These are phyloP conservation scores for Pezicula neosporulosa DNA, from an alignment of 2,329 filamentous ascomycete genomes.

Conservation along the genomic window DNA sequence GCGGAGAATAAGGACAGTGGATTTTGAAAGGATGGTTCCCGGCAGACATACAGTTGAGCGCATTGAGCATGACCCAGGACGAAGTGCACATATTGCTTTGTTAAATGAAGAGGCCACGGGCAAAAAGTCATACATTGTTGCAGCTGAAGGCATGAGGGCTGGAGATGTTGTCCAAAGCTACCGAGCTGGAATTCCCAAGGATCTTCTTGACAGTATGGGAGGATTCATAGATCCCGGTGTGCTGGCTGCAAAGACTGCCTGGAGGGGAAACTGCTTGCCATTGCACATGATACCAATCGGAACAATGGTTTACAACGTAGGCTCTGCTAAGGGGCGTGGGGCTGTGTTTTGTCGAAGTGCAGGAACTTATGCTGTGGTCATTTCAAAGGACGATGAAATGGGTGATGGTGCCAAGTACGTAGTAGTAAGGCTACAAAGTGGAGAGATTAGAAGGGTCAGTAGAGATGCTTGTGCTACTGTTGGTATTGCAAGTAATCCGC, in stretches of 20 bases:
- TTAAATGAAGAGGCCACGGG: slow-evolving; percentile 71
- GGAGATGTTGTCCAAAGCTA: slow-evolving; percentile 94
- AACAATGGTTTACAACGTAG: slow-evolving; percentile 89
- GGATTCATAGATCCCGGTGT: slow-evolving; percentile 92
- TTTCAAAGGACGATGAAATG: slow-evolving; percentile 81
- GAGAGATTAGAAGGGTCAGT: slow-evolving; percentile 84
- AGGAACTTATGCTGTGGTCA: slow-evolving; percentile 84
- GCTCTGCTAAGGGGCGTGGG: slow-evolving; percentile 66
- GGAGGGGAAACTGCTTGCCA: slow-evolving; percentile 91
- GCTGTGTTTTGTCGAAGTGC: slow-evolving; percentile 94
- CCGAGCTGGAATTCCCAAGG: slow-evolving; percentile 80
- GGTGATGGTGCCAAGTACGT: slow-evolving; percentile 70
- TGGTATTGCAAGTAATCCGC: slow-evolving; percentile 88
- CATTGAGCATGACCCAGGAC: slow-evolving; percentile 93
- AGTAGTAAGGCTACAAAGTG: slow-evolving; percentile 83
- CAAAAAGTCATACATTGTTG: slow-evolving; percentile 85
- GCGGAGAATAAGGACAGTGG: slow-evolving; percentile 85
- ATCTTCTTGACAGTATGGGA: slow-evolving; percentile 88
- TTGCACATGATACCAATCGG: slow-evolving; percentile 94
- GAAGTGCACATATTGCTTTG: slow-evolving; percentile 89
- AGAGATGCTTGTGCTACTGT: slow-evolving; percentile 93
- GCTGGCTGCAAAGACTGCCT: slow-evolving; percentile 88
- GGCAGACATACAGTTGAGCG: slow-evolving; percentile 87
- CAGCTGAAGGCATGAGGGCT: slow-evolving; percentile 88
- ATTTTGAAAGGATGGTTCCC: slow-evolving; percentile 75